Evolutionary conservation across 2,329 filamentous ascomycete genomes (phyloP).

Genomic region (Colletotrichum lentis): DNA sequence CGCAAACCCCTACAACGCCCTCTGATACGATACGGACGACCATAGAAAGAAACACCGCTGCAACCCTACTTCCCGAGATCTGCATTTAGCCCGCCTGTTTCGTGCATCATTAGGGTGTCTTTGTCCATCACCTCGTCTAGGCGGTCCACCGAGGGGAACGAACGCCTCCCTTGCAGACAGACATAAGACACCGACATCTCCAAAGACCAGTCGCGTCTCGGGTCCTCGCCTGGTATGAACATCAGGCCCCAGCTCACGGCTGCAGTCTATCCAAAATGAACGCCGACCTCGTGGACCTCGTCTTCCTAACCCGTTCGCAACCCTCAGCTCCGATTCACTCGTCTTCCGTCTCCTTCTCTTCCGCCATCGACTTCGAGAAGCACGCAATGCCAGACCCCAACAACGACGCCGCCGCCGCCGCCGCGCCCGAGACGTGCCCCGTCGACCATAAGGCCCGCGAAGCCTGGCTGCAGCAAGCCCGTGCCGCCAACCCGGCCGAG

Average conservation of each 20-base stretch:
- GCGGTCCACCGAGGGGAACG: not conserved
- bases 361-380: constrained; percentile 8
- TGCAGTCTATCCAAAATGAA: constrained; percentile 24
- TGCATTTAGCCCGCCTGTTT: not conserved
- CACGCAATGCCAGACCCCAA: constrained; percentile 22
- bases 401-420: constrained; percentile 9
- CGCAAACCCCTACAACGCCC: constrained; percentile 14
- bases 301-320: constrained; percentile 32
- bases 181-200: not conserved
- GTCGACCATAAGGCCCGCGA: constrained; percentile 72
- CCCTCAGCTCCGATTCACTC: not conserved
- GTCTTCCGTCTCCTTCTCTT: not conserved
- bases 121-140: not conserved
- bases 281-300: constrained; percentile 34
- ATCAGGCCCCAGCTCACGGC: not conserved
- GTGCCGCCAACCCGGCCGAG: constrained; percentile 56
- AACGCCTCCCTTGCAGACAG: not conserved
- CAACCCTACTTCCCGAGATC: constrained; percentile 4
- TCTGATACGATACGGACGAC: not conserved
- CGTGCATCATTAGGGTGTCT: not conserved
- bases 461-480: constrained; percentile 80
- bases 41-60: constrained; percentile 15
- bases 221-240: constrained; percentile 12
- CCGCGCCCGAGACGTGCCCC: constrained; percentile 30
- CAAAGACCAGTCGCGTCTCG: not conserved